phyloP scores from a whole-genome alignment of 2,329 filamentous ascomycete genomes.

The Daldinia eschscholtzii region DNA sequence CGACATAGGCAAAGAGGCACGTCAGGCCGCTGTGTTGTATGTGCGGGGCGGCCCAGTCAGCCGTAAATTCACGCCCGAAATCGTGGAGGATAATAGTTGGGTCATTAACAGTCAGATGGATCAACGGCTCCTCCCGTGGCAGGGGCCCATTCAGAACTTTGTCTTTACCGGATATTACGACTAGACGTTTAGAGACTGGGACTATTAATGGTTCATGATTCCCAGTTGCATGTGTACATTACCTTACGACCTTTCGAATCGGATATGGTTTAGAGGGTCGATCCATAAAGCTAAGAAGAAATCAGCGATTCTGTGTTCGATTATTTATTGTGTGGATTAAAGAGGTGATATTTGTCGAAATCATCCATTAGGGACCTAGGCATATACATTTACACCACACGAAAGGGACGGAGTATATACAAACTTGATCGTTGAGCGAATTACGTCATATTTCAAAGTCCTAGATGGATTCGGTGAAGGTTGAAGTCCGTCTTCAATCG shows the following conservation, averaged over 20 bases:
- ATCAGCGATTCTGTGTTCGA: too few relatives aligned
- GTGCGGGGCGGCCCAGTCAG: conserved; percentile 38
- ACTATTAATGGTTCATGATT: not conserved
- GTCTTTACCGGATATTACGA: conserved; percentile 35
- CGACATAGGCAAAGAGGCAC: conserved; percentile 32
- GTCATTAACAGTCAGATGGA: conserved; percentile 19
- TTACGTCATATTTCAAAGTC: conserved; percentile 5
- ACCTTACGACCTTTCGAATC: not conserved
- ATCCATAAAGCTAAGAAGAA: not conserved
- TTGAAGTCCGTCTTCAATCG: not conserved
- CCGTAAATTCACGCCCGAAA: not conserved
- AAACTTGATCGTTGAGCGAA: not conserved
- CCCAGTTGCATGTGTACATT: not conserved
- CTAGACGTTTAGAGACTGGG: conserved; percentile 3
- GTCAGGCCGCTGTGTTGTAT: conserved; percentile 43
- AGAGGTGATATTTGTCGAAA: not conserved
- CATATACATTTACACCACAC: not conserved
- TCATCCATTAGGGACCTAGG: not conserved
- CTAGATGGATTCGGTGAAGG: not conserved
- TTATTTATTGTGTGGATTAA: not conserved
- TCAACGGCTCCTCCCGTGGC: conserved; percentile 38
- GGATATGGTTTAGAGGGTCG: not conserved
- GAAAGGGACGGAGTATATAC: not conserved
- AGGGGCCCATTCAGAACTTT: conserved; percentile 39
- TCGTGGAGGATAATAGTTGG: conserved; percentile 24